Conservation (phyloP, 1,284 basidiomycete genomes). For the Uromyces viciae-fabae region DNA sequence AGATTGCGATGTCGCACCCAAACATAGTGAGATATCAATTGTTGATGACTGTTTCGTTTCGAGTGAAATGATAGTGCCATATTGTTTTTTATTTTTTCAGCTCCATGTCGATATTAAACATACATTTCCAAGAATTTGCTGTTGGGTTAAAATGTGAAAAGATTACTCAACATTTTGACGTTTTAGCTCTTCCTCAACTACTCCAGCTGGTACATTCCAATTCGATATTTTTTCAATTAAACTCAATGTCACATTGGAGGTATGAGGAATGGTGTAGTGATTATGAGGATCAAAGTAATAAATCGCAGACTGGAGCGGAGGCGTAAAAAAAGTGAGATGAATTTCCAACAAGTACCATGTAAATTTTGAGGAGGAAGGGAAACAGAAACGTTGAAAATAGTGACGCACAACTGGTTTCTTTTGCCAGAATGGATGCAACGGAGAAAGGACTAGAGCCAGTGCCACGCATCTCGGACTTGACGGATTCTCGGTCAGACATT, state of each 20-base stretch:
- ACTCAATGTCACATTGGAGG: conserved; percentile 72
- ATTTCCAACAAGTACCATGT: neutral
- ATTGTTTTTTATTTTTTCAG: neutral
- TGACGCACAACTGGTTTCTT: conserved; percentile 45
- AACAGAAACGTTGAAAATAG: neutral
- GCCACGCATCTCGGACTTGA: conserved; percentile 84
- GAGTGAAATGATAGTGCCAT: neutral
- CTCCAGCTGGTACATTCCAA: conserved; percentile 84
- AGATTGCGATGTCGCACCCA: conserved; percentile 79
- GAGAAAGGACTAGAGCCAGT: conserved; percentile 33
- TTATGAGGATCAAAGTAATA: conserved; percentile 58
- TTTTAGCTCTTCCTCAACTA: conserved; percentile 90
- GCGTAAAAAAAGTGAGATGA: neutral
- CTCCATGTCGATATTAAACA: conserved; percentile 44
- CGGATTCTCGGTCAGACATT: conserved; percentile 86
- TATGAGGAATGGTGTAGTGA: conserved; percentile 63
- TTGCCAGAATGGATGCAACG: conserved; percentile 45
- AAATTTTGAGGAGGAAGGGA: neutral
- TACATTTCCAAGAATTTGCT: conserved; percentile 46
- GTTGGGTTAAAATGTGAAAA: too few species aligned
- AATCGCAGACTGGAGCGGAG: conserved; percentile 54
- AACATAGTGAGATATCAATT: conserved; percentile 92
- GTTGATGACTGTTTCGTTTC: conserved; percentile 69
- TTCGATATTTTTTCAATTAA: conserved; percentile 79
- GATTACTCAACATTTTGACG: conserved; percentile 77